Evolutionary conservation across 1,284 basidiomycete species (phyloP).

Genomic region (Naganishia liquefaciens): DNA sequence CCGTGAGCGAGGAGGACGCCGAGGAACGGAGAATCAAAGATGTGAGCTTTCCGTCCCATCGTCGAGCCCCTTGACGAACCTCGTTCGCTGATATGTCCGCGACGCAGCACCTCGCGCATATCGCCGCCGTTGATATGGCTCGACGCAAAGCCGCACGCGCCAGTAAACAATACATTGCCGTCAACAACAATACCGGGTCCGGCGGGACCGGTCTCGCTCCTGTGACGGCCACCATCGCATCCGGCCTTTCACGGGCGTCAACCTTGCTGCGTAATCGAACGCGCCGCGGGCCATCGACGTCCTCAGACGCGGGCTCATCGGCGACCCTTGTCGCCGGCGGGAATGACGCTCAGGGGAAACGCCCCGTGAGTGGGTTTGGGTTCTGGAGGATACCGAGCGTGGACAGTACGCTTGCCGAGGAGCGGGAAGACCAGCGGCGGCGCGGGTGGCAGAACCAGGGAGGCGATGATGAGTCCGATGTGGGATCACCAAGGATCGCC

Average conservation of each 20-base stretch:
- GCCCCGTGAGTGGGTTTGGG: conserved; percentile 24
- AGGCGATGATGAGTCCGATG: conserved; percentile 15
- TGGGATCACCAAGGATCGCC: neutral
- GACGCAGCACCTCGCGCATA: conserved; percentile 48
- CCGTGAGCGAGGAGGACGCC: conserved; percentile 46
- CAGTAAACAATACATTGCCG: conserved; percentile 24
- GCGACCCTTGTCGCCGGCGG: neutral
- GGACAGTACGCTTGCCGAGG: conserved; percentile 21
- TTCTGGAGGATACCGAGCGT: conserved; percentile 28
- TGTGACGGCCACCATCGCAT: conserved; percentile 13
- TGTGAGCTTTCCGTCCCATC: conserved; percentile 40
- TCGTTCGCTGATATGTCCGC: neutral
- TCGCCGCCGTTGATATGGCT: conserved; percentile 50
- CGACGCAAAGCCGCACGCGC: conserved; percentile 42
- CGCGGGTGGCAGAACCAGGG: neutral
- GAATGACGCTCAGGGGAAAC: neutral
- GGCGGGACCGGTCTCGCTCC: neutral
- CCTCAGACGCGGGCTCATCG: conserved; percentile 1
- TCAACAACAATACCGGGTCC: neutral
- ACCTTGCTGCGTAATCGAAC: conserved; percentile 15
- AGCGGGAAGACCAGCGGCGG: conserved; percentile 18
- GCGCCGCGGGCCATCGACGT: conserved; percentile 1
- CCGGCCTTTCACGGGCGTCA: conserved; percentile 20
- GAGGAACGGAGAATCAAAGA: conserved; percentile 51
- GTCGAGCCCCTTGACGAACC: too few species aligned